These are phyloP conservation scores for Wallacemonas sp. DNA, from an alignment of 208 protist species.

Conservation along the genomic window DNA sequence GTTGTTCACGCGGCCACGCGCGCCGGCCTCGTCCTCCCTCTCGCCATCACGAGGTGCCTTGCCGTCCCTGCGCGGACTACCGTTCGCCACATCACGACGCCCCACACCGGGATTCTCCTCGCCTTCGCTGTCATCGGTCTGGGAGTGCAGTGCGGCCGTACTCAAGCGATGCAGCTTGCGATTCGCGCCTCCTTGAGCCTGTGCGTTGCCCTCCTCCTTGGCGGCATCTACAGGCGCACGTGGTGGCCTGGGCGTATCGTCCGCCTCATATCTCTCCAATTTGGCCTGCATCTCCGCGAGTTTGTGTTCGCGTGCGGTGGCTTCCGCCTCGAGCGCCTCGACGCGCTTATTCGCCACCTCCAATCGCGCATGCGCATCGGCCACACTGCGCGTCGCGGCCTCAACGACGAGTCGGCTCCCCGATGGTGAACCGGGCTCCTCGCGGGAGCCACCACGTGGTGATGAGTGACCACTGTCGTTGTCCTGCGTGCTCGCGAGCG, in stretches of 20 bases:
- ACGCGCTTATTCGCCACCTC: neutral
- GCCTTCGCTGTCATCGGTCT: neutral
- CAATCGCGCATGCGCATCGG: neutral
- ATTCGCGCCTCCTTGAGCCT: neutral
- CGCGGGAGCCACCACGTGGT: neutral
- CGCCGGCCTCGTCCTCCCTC: neutral
- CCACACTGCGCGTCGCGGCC: constrained; percentile 11
- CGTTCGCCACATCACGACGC: neutral
- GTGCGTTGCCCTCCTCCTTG: neutral
- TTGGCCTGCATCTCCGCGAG: constrained; percentile 16
- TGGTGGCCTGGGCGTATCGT: neutral
- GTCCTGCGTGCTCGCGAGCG: constrained; percentile 16
- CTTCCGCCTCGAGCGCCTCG: constrained; percentile 18
- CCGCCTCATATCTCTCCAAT: constrained; percentile 7
- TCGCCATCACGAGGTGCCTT: too few species aligned
- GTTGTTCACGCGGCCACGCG: neutral
- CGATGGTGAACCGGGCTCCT: neutral
- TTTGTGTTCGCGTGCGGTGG: constrained; percentile 17
- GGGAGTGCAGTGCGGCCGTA: constrained; percentile 3
- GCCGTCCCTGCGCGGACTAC: neutral
- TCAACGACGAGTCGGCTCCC: constrained; percentile 2
- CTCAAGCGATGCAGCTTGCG: constrained; percentile 7
- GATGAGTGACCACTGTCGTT: constrained; percentile 9
- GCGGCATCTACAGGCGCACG: constrained; percentile 16
- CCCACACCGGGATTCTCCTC: neutral